A percentile compares a stretch with the other conserved stretches of the same genome.
Conservation (phyloP, 2,329 filamentous ascomycete genomes). For the Cercospora beticola region DNA sequence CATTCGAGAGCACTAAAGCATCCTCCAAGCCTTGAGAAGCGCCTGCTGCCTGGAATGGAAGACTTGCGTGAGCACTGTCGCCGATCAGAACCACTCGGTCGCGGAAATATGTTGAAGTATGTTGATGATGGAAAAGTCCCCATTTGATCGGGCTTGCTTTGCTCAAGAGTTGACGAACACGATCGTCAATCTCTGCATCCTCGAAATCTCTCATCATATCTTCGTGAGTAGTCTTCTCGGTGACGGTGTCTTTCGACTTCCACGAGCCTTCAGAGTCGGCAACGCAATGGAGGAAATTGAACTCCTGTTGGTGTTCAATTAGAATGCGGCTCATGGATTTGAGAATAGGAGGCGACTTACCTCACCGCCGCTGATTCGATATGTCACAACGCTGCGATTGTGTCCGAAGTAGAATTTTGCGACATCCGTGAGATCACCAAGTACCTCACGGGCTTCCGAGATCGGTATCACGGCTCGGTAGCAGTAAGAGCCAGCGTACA, state of each 20-base stretch:
- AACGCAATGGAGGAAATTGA: conserved; percentile 9
- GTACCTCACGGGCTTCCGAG: conserved; percentile 30
- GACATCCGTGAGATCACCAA: conserved; percentile 21
- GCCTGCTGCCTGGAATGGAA: conserved; percentile 57
- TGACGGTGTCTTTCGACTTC: not conserved
- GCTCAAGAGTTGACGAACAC: conserved; percentile 13
- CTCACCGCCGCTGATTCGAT: conserved; percentile 3
- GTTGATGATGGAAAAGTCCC: conserved; percentile 50
- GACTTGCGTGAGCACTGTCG: conserved; percentile 58
- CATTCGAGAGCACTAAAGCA: conserved; percentile 43
- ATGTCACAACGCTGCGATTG: conserved; percentile 1
- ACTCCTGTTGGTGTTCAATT: not conserved
- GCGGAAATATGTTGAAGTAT: conserved; percentile 42
- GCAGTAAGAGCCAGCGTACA: conserved; percentile 60
- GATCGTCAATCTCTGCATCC: conserved; percentile 3
- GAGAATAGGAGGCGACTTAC: not conserved
- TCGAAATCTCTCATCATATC: conserved; percentile 16
- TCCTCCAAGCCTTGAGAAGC: conserved; percentile 60
- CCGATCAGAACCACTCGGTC: conserved; percentile 50
- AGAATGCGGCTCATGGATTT: not conserved
- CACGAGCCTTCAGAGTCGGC: not conserved
- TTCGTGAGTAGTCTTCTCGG: conserved; percentile 5
- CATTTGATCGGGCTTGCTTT: conserved; percentile 46
- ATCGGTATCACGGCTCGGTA: conserved; percentile 65
- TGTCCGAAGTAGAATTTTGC: conserved; percentile 6